Evolutionary conservation across 2,329 filamentous ascomycete species (phyloP), one percentile per base, ranked within the genome.

Genomic region (Colletotrichum lindemuthianum): DNA sequence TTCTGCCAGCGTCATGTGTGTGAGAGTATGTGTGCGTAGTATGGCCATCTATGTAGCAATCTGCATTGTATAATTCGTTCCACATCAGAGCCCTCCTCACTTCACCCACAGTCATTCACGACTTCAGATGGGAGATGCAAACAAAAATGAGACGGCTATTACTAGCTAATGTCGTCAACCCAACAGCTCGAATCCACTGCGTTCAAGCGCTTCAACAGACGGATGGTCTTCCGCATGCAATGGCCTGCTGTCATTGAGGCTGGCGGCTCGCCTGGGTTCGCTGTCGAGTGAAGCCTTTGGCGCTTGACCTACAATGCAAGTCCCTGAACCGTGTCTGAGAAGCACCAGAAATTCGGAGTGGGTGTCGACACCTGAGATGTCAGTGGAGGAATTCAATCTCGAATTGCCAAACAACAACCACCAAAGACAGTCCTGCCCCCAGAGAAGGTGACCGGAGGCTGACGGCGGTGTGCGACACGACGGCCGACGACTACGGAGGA

Each of bases 261-360:
- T 55, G 45, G 24, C 50, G 51, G 45, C 34, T 48, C 48, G 36
- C 15, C 15, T 39, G 24, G 60, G 34, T 16, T 34, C 7, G 12
- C 15, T 48, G n/a, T 15, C 32, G 24, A 33, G 32, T 11, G 43
- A 54, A 54, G 55, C 45, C 11, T 32, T 34, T 37, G 39, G 57
- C 49, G 57, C 61, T 65, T 65, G 57, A 32, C 10, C 9, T 44
- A 11, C 33, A 13, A 45, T 56, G 61, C 61, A 60, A 51, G 58
- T 65, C 9, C 39, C 16, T 43, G n/a, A n/a, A 57, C 24, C 8
- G 11, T 11, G 39, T 48, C 43, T 40, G 47, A 40, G 36, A 32
- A 41, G 11, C 15, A 7, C 13, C 39, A n/a, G 33, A 37, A 24
- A 11, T 43, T 15, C 34, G 32, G 10, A n/a, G 24, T 24, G 24